phyloP scores from a whole-genome alignment of 164 flowering plant species.

The Annona squamosa region DNA sequence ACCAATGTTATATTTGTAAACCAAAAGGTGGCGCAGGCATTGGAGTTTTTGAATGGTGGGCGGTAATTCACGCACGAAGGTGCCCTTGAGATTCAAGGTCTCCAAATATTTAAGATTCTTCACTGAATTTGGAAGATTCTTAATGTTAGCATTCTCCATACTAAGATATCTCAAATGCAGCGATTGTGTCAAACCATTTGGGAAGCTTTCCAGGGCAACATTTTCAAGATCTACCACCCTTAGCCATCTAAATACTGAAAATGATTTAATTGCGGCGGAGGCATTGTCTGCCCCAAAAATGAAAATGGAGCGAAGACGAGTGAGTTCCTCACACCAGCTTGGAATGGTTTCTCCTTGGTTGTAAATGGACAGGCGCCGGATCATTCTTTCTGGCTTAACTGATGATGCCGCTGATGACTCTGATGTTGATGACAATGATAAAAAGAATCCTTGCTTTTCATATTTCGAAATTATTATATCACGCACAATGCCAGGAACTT shows the following conservation, averaged over 20 bases:
- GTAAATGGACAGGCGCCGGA: slow-evolving; percentile 5
- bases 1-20: no score
- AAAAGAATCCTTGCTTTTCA: slow-evolving; percentile 1
- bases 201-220: neutral
- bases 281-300: neutral
- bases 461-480: slow-evolving; percentile 8
- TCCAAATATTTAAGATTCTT: neutral
- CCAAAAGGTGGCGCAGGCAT: neutral
- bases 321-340: neutral
- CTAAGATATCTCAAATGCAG: neutral
- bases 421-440: no score
- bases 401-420: neutral
- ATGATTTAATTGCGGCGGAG: neutral
- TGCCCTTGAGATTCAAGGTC: neutral
- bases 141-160: neutral
- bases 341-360: neutral
- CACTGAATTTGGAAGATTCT: neutral
- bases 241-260: neutral
- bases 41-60: neutral
- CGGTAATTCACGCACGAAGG: neutral
- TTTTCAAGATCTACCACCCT: neutral
- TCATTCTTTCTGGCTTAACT: neutral
- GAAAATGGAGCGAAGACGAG: neutral
- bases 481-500: slow-evolving; percentile 14
- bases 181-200: neutral